phyloP scores from a whole-genome alignment of 768 basidiomycete species.

The Lactarius sanguifluus region DNA sequence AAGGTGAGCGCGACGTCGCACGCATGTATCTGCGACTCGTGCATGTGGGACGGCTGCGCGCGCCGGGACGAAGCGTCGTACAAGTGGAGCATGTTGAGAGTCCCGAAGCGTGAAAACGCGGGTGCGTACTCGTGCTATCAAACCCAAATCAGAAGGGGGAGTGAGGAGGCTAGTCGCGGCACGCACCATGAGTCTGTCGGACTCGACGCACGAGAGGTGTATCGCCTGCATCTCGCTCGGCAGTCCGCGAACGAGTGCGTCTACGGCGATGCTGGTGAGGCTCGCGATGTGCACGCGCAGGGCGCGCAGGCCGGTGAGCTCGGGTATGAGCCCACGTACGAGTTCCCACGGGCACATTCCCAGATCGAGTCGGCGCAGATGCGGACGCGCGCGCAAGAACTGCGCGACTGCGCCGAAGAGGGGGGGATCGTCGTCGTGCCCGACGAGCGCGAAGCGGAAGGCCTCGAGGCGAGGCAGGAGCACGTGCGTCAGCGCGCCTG shows the following conservation, averaged over 20 bases:
- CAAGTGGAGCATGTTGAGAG: constrained; percentile 61
- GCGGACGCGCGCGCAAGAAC: constrained; percentile 50
- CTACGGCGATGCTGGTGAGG: constrained; percentile 42
- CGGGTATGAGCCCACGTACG: constrained; percentile 50
- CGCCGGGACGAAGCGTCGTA: constrained; percentile 48
- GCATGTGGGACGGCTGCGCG: constrained; percentile 56
- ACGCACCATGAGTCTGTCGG: constrained; percentile 52
- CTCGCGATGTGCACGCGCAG: constrained; percentile 58
- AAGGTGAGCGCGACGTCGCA: constrained; percentile 50
- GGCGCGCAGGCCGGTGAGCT: constrained; percentile 51
- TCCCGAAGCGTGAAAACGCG: constrained; percentile 47
- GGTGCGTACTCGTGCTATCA: constrained; percentile 54
- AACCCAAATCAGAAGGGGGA: not conserved
- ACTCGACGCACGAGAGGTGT: constrained; percentile 50
- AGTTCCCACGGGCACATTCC: constrained; percentile 68
- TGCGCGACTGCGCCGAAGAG: constrained; percentile 56
- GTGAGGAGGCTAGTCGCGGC: not conserved
- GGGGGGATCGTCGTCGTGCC: constrained; percentile 54
- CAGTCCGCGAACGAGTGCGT: constrained; percentile 39
- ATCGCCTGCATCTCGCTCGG: constrained; percentile 51
- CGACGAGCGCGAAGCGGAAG: constrained; percentile 64
- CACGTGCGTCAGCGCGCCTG: constrained; percentile 41
- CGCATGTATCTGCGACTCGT: constrained; percentile 52
- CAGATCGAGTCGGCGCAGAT: constrained; percentile 56
- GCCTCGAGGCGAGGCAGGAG: constrained; percentile 61